Evolutionary conservation across 768 basidiomycete genomes (phyloP).

Genomic region (Paxillus involutus): DNA sequence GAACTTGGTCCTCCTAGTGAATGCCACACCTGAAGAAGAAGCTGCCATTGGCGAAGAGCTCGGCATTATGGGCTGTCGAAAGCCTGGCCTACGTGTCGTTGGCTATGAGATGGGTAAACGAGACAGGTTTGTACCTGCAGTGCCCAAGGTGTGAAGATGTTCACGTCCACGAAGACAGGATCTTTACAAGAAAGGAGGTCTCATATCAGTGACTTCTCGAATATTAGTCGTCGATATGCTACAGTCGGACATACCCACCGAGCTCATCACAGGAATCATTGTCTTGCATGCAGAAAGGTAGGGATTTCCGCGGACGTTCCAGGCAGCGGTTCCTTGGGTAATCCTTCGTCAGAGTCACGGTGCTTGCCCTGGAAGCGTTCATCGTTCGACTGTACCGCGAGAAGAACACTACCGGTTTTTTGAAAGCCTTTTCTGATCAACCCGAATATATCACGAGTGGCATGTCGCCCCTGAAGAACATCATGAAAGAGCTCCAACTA

Average conservation of each 20-base stretch:
- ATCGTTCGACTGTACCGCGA: constrained; percentile 89
- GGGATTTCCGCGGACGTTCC: constrained; percentile 9
- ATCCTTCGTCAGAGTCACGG: constrained; percentile 63
- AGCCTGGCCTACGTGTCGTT: constrained; percentile 80
- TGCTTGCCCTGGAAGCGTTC: constrained; percentile 87
- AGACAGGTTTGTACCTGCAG: constrained; percentile 60
- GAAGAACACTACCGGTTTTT: constrained; percentile 85
- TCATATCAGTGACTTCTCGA: constrained; percentile 89
- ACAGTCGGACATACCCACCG: constrained; percentile 78
- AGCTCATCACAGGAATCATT: constrained; percentile 86
- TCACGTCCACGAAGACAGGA: constrained; percentile 55
- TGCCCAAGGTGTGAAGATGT: neutral
- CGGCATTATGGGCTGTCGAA: constrained; percentile 86
- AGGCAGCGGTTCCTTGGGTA: neutral
- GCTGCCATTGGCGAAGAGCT: constrained; percentile 90
- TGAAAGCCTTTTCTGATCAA: constrained; percentile 97
- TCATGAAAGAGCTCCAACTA: constrained; percentile 91
- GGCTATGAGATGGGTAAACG: constrained; percentile 78
- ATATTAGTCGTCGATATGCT: constrained; percentile 96
- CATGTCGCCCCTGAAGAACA: constrained; percentile 85
- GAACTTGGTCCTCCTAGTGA: constrained; percentile 82
- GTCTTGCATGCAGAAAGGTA: constrained; percentile 91
- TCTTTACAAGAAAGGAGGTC: constrained; percentile 84
- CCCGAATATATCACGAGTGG: constrained; percentile 94
- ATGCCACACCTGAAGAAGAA: constrained; percentile 85